A percentile compares a stretch with the other conserved stretches of the same genome.
Evolutionary conservation across 2,329 filamentous ascomycete genomes (phyloP).

Genomic region (Capronia americana): DNA sequence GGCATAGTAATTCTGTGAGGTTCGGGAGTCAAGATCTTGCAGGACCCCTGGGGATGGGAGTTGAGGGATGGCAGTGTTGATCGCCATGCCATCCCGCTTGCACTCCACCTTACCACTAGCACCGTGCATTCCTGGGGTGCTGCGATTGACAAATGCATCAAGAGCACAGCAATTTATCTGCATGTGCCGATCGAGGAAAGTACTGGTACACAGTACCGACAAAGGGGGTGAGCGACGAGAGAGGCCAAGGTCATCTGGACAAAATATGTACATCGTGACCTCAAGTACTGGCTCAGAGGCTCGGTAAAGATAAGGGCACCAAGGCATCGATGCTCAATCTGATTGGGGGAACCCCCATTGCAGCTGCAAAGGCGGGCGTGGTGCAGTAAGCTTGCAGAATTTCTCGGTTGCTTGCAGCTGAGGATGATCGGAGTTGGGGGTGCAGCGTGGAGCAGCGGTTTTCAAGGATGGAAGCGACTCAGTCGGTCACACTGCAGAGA

Average conservation of each 20-base stretch:
- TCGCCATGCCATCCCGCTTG: neutral
- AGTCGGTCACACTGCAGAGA: neutral
- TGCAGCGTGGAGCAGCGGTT: neutral
- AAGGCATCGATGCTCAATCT: neutral
- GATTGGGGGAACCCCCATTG: constrained; percentile 5
- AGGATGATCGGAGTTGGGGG: neutral
- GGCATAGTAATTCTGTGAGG: neutral
- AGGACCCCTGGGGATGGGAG: neutral
- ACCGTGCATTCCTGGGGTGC: constrained; percentile 10
- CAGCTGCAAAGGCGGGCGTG: neutral
- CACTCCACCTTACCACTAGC: constrained; percentile 15
- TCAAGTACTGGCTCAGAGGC: constrained; percentile 2
- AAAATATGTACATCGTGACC: constrained; percentile 11
- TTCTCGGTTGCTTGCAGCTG: neutral
- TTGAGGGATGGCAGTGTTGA: neutral
- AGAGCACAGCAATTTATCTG: constrained; percentile 7
- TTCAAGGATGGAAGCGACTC: neutral
- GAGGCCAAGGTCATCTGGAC: constrained; percentile 15
- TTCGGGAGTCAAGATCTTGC: neutral
- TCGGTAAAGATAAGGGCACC: neutral
- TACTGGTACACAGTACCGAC: constrained; percentile 1
- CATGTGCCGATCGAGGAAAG: constrained; percentile 26
- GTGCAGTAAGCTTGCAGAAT: neutral
- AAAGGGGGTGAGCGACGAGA: constrained; percentile 10
- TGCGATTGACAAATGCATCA: constrained; percentile 11